These are phyloP conservation scores for Lipomyces mesembrius DNA, from an alignment of 805 yeast species.

Conservation along the genomic window DNA sequence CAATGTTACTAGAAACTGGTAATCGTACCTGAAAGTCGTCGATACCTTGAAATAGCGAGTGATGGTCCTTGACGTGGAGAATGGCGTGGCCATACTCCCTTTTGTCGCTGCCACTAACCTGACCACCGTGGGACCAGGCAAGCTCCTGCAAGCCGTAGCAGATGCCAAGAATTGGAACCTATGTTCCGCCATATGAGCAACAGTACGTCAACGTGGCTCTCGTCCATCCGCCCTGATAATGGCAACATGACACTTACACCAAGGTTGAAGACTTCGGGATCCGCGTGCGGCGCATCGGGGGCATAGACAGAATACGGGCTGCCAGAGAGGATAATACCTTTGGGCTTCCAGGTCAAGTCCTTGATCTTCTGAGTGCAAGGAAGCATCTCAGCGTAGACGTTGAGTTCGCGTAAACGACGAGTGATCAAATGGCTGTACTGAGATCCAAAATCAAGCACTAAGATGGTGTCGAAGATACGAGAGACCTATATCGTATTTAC, in stretches of 20 bases:
- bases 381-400: conserved; percentile 98
- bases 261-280: conserved; percentile 86
- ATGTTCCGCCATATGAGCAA: background rate
- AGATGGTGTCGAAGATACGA: conserved; percentile 90
- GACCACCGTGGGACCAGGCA: conserved; percentile 92
- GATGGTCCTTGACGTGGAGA: conserved; percentile 59
- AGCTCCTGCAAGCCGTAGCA: conserved; percentile 99
- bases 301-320: conserved; percentile 98
- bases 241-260: conserved; percentile 50
- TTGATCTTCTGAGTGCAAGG: conserved; percentile 98
- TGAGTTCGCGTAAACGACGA: conserved; percentile 95
- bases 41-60: conserved; percentile 82
- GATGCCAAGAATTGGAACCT: conserved; percentile 88
- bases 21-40: conserved; percentile 71
- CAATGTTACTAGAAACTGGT: background rate
- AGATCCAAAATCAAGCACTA: conserved; percentile 97
- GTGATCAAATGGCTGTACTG: conserved; percentile 97
- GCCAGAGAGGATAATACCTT: conserved; percentile 94
- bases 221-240: background rate
- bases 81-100: conserved; percentile 98
- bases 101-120: conserved; percentile 94
- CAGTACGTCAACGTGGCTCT: background rate
- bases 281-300: conserved; percentile 96
- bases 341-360: conserved; percentile 92
- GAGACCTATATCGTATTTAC: conserved; percentile 59